Base-by-base conservation (phyloP, 257 asterid species). In the Solanum microdontum region DNA sequence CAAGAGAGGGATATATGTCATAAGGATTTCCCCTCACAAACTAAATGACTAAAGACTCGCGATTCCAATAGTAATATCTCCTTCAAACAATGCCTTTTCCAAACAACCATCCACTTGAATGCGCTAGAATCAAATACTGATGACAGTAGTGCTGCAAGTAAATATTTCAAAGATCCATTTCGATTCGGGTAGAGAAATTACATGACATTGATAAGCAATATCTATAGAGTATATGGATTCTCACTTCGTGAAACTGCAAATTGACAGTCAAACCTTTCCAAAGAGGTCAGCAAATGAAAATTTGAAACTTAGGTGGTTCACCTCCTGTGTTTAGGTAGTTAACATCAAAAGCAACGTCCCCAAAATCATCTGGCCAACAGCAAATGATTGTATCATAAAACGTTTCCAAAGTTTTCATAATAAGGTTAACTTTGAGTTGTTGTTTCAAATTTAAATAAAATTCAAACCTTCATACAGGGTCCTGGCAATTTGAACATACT, bases 391-490 rank as follows among this genome's bases (percentile, higher is more conserved):
- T 21, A 28, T 72, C 84, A 13, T 73, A 24, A 34, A 1, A 8
- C 72, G 40, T 79, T 69, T 8, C 8, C 10, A 69, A 88, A 85
- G 48, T 75, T 55, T 74, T 43, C 60, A 30, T 24, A 37, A 36
- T 51, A 64, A 73, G 55, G 84, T 86, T 37, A 28, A 89, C 43
- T 33, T 30, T 34, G 87, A 84, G 66, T 80, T 77, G 64, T 30
- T 62, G 84, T 32, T 8, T 15, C 45, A 39, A 55, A 48, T 3
- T 43, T 37, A 68, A 58, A 84, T 30, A 51, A 60, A 72, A 84
- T 17, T 32, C 64, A 62, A 76, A 96, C 98, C 98, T 95, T 95
- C 99, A 55, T 95, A 96, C 13, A 96, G 92, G 62, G 99, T 96
- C 94, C 99, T 93, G 55, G 93, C 98, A 36, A 88, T 10, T 2